These are phyloP conservation scores for Neophaeococcomyces mojaviensis DNA, from an alignment of 2,329 filamentous ascomycete genomes.

Conservation along the genomic window DNA sequence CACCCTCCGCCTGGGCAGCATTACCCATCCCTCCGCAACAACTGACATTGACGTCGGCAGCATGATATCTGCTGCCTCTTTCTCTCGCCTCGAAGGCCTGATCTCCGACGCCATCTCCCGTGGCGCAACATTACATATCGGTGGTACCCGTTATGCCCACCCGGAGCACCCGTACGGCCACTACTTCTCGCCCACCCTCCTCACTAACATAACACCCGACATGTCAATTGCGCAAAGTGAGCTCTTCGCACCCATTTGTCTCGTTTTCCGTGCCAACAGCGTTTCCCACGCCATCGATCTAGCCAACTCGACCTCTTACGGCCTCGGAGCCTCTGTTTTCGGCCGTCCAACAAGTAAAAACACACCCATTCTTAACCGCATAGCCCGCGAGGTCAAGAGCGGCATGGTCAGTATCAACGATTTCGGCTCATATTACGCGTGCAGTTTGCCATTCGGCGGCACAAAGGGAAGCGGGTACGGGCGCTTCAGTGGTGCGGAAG, in stretches of 20 bases:
- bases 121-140: conserved; percentile 74
- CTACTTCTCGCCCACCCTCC: conserved; percentile 86
- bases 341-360: conserved; percentile 59
- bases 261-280: conserved; percentile 67
- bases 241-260: conserved; percentile 86
- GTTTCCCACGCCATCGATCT: conserved; percentile 62
- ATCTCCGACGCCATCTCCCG: conserved; percentile 68
- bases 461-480: conserved; percentile 77
- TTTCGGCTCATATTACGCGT: conserved; percentile 87
- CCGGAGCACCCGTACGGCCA: conserved; percentile 69
- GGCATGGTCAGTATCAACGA: conserved; percentile 96
- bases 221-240: conserved; percentile 89
- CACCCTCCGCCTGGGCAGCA: conserved; percentile 66
- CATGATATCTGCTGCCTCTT: conserved; percentile 73
- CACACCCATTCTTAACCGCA: background rate
- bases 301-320: conserved; percentile 78
- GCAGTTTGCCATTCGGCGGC: conserved; percentile 89
- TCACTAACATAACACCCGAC: conserved; percentile 75
- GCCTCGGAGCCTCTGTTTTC: conserved; percentile 82
- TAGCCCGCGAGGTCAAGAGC: conserved; percentile 60
- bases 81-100: conserved; percentile 66
- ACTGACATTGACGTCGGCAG: conserved; percentile 66
- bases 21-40: conserved; percentile 41
- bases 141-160: conserved; percentile 66
- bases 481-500: conserved; percentile 85